Percentiles rank a stretch among this genome's conserved stretches.
These are phyloP conservation scores for Salvia hispanica DNA, from an alignment of 257 asterid species.

Conservation along the genomic window DNA sequence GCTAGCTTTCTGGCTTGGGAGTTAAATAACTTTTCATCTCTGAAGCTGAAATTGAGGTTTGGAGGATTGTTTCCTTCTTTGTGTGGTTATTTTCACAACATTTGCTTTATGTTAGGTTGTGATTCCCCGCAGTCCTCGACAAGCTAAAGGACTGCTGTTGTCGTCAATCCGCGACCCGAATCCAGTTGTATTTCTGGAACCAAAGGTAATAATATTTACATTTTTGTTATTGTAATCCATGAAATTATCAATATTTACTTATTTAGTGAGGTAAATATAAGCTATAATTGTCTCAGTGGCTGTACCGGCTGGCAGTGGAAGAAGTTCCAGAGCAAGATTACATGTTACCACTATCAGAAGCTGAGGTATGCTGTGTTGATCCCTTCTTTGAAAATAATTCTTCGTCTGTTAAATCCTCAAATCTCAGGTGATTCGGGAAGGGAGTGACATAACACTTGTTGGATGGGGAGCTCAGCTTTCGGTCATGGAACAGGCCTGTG, in stretches of 20 bases:
- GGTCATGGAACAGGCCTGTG: slow-evolving; percentile 82
- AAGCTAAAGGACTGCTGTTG: slow-evolving; percentile 89
- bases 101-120: slow-evolving; percentile 64
- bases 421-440: slow-evolving; percentile 85
- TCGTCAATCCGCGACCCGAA: slow-evolving; percentile 91
- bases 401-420: slow-evolving; percentile 24
- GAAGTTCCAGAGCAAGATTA: slow-evolving; percentile 89
- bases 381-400: slow-evolving; percentile 1
- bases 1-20: slow-evolving; percentile 13
- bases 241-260: slow-evolving; percentile 5
- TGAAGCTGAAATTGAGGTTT: slow-evolving; percentile 17
- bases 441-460: slow-evolving; percentile 88
- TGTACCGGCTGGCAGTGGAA: slow-evolving; percentile 95
- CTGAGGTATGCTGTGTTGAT: slow-evolving; percentile 66
- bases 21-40: slow-evolving; percentile 1
- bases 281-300: slow-evolving; percentile 65
- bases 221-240: slow-evolving; percentile 22
- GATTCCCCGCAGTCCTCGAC: slow-evolving; percentile 89
- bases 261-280: not conserved
- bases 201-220: slow-evolving; percentile 59
- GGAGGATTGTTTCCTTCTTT: slow-evolving; percentile 16
- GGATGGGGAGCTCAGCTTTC: slow-evolving; percentile 99
- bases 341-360: slow-evolving; percentile 89
- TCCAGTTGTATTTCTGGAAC: slow-evolving; percentile 92
- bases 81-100: slow-evolving; percentile 17